phyloP scores from a whole-genome alignment of 352 stramenopile species.

The Phytophthora kernoviae region DNA sequence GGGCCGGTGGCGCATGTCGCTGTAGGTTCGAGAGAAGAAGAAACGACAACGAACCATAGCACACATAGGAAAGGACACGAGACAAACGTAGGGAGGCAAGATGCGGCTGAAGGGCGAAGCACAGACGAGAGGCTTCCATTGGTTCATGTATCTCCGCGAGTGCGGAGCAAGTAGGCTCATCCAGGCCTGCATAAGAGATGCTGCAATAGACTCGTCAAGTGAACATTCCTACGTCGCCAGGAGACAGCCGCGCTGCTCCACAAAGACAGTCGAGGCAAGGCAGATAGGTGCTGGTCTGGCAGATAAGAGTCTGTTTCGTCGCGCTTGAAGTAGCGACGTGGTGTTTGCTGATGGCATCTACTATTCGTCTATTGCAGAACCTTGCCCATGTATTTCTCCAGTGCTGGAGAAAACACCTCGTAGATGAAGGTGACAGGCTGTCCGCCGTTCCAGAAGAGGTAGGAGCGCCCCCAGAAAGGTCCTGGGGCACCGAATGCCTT shows the following conservation, averaged over 20 bases:
- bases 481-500: constrained; percentile 64
- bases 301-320: constrained; percentile 14
- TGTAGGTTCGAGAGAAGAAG: constrained; percentile 40
- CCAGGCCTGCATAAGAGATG: constrained; percentile 16
- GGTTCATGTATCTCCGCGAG: constrained; percentile 3
- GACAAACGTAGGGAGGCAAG: constrained; percentile 10
- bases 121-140: constrained; percentile 3
- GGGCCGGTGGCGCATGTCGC: constrained; percentile 84
- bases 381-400: constrained; percentile 83
- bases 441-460: constrained; percentile 86
- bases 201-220: constrained; percentile 36
- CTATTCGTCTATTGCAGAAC: constrained; percentile 40
- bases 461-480: constrained; percentile 85
- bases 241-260: neutral
- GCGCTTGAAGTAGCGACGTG: constrained; percentile 6
- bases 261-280: no score
- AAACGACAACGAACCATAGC: constrained; percentile 11
- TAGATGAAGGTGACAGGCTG: constrained; percentile 87
- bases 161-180: neutral
- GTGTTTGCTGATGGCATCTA: neutral
- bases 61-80: constrained; percentile 17
- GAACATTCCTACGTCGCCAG: constrained; percentile 9
- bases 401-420: constrained; percentile 83
- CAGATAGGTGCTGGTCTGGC: neutral
- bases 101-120: constrained; percentile 8